phyloP scores from a whole-genome alignment of 345 rosid species.

The Salix purpurea region DNA sequence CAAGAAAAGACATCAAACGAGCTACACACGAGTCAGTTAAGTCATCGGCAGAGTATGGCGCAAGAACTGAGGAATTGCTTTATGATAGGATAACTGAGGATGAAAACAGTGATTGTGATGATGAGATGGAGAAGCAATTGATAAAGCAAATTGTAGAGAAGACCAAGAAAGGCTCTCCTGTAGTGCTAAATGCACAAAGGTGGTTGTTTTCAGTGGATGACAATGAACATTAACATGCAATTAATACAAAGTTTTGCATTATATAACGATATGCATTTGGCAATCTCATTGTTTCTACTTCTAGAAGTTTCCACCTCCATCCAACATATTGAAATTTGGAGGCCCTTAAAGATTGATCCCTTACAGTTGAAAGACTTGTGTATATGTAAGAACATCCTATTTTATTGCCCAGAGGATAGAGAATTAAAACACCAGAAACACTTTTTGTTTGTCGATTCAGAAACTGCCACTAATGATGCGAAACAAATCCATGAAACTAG shows the following conservation, averaged over 20 bases:
- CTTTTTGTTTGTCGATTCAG: too few relatives aligned
- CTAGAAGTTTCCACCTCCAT: not conserved
- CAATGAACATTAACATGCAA: conserved; percentile 8
- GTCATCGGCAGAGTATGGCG: conserved; percentile 8
- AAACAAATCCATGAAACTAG: too few relatives aligned
- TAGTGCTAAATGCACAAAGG: conserved; percentile 63
- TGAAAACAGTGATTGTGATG: conserved; percentile 47
- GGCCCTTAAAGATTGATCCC: too few relatives aligned
- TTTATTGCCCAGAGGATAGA: too few relatives aligned
- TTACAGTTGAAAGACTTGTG: too few relatives aligned
- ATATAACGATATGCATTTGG: not conserved
- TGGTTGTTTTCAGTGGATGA: conserved; percentile 49
- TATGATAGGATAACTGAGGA: conserved; percentile 39
- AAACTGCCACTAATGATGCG: too few relatives aligned
- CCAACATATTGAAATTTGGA: too few relatives aligned
- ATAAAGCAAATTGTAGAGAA: conserved; percentile 83
- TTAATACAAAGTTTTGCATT: conserved; percentile 16
- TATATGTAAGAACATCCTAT: too few relatives aligned
- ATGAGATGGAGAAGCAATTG: conserved; percentile 60
- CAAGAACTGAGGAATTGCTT: conserved; percentile 29
- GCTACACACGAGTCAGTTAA: not conserved
- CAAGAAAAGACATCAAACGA: conserved; percentile 8
- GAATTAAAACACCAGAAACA: too few relatives aligned
- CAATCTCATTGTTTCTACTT: not conserved
- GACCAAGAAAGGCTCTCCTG: conserved; percentile 74